phyloP scores from a whole-genome alignment of 2,329 filamentous ascomycete genomes.

The Ophiocordyceps camponoti-saundersi region DNA sequence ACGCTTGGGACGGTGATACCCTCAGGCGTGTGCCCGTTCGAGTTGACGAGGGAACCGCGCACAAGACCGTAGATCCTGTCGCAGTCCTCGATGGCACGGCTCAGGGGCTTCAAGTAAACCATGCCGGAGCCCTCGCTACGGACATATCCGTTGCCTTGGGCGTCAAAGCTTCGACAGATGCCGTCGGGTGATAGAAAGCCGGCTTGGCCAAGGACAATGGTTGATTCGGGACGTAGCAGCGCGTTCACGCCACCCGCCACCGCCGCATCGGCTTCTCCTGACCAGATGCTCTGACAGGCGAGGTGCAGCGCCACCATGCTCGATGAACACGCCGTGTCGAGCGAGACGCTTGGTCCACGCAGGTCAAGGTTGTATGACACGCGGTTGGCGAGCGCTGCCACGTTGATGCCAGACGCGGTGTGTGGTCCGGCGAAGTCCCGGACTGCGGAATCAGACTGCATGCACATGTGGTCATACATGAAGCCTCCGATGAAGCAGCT shows the following conservation, averaged over 20 bases:
- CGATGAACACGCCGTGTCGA: constrained; percentile 3
- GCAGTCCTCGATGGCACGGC: constrained; percentile 33
- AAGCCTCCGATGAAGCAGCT: no score
- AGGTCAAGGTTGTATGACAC: constrained; percentile 2
- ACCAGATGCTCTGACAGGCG: constrained; percentile 2
- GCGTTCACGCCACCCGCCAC: constrained; percentile 48
- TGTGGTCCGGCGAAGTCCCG: no score
- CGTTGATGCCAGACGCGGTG: no score
- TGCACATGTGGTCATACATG: no score
- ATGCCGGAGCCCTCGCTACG: constrained; percentile 30
- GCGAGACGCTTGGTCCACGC: constrained; percentile 1
- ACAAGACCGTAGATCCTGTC: constrained; percentile 51
- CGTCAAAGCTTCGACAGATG: constrained; percentile 37
- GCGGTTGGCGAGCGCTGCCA: not conserved
- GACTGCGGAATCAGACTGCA: no score
- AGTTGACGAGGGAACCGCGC: constrained; percentile 47
- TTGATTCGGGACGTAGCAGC: constrained; percentile 48
- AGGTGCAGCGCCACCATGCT: not conserved
- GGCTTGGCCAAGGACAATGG: constrained; percentile 44
- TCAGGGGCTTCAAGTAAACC: constrained; percentile 31
- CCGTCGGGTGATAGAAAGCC: constrained; percentile 39
- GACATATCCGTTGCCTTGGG: constrained; percentile 42
- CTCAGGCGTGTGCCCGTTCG: constrained; percentile 13
- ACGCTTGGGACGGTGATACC: not conserved
- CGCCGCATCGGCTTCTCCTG: constrained; percentile 33